Base-by-base conservation (phyloP, 225 moss, liverwort and hornwort genomes). In the Pleurozium schreberi region DNA sequence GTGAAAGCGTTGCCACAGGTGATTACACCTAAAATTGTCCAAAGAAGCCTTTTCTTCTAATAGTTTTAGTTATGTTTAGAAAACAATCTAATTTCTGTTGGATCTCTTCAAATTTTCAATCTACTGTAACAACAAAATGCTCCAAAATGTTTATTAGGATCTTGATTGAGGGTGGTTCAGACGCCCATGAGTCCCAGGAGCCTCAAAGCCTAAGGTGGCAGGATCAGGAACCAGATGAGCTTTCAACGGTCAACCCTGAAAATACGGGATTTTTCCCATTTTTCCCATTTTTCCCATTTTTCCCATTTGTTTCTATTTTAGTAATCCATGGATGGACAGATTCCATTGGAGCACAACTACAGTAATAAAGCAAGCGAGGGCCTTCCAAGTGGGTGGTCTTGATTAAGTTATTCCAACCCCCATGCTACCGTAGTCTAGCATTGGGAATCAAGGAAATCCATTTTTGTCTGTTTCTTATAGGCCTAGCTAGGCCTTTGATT, bases 161-260 rank as follows among this genome's bases (percentile, higher is more conserved):
- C 19, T n/a, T 21, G 52, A 4, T 4, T 21, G 70, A 70, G n/a
- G n/a, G 9, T 78, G 17, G 26, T 10, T 58, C 82, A 63, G 86
- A 87, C 87, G 60, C 90, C 78, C 77, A 49, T 90, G 90, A 58
- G 90, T 65, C 80, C n/a, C 50, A 73, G 38, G 36, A 42, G 43
- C 82, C 42, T 4, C 79, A 52, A 80, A 80, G 63, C 76, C 90
- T 81, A 91, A 89, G 85, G 89, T 91, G 91, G 92, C 85, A 84
- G 58, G 86, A 87, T 91, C 12, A 85, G 75, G 60, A 75, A 68
- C 40, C 42, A 20, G 89, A 81, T 63, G 69, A 45, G n/a, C 11
- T 81, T 87, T 91, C 92, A 84, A 81, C 90, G 84, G 86, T 90
- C 92, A 86, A 79, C 67, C 67, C 74, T 34, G 33, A 22, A 2